Evolutionary conservation across 139 green algal species (phyloP), one percentile per base, ranked within the genome.

Genomic region (Volvox reticuliferus): DNA sequence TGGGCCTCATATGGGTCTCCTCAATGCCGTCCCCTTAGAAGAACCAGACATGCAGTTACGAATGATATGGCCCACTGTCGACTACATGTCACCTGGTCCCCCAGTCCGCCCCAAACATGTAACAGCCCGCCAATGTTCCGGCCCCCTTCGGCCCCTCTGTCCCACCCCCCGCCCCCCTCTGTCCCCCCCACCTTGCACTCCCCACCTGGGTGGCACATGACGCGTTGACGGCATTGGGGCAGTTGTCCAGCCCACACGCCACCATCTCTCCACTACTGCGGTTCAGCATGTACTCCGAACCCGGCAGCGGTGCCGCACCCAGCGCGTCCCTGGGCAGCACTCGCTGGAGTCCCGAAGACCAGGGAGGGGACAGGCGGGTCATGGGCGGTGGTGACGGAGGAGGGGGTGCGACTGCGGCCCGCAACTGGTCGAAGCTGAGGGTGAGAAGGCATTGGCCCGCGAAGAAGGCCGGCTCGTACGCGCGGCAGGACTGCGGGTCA

Each of bases 391-490:
- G 71, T 1, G 71, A 36, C 19, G 21, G 22, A 9, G 35, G 12
- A 67, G 78, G 37, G 24, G 78, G 19, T 68, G 18, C 2, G 78
- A 26, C 9, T 33, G 78, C 62, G 50, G 44, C 79, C 26, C 44
- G 37, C 26, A 86, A 26, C 50, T 86, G 79, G 50, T 86, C 79
- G 16, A 86, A 86, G 44, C 32, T 73, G 50, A 86, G 30, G 22
- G 79, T 71, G 79, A 71, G 24, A 9, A 86, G 79, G 79, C 79
- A 86, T 28, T n/a, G 37, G 50, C 50, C 37, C 0, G 20, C 35
- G 6, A 55, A 20, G 37, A 86, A 86, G 37, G 37, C 26, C 18
- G 37, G 28, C 21, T 86, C 37, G 79, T 71, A 86, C 44, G 79
- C 13, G 50, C 50, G 79, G 79, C 79, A 86, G 24, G 79, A 26